phyloP scores from a whole-genome alignment of 116 monocot genomes.

The Dioscorea cayenensis region DNA sequence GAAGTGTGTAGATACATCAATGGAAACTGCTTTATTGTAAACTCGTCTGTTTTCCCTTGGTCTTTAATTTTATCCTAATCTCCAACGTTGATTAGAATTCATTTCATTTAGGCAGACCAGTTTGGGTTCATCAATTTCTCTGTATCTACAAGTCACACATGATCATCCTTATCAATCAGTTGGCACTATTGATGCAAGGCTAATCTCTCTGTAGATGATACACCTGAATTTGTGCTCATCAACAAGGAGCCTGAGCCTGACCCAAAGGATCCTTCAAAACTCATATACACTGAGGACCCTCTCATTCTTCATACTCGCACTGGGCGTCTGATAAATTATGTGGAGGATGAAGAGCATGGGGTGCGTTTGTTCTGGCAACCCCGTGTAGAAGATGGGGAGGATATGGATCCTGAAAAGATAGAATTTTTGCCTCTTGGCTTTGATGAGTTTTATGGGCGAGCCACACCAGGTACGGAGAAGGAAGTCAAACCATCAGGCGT shows the following conservation, averaged over 20 bases:
- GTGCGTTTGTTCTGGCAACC: conserved; percentile 86
- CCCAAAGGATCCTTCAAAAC: conserved; percentile 69
- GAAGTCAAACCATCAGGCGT: conserved; percentile 26
- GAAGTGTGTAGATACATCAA: too few species aligned
- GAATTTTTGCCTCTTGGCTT: conserved; percentile 77
- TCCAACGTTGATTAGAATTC: too few species aligned
- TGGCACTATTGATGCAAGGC: neutral
- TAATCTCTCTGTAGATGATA: conserved; percentile 39
- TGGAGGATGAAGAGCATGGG: conserved; percentile 74
- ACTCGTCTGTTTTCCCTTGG: too few species aligned
- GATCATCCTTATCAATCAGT: neutral
- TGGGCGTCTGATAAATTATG: conserved; percentile 75
- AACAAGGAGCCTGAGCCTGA: conserved; percentile 84
- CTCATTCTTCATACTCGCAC: conserved; percentile 71
- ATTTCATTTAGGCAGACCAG: too few species aligned
- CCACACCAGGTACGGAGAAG: conserved; percentile 22
- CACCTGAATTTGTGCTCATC: conserved; percentile 75
- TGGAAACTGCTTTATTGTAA: too few species aligned
- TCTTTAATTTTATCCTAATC: too few species aligned
- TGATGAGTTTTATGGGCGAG: conserved; percentile 63
- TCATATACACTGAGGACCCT: conserved; percentile 69
- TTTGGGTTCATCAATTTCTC: too few species aligned
- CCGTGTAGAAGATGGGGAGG: conserved; percentile 54
- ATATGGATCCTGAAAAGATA: conserved; percentile 56
- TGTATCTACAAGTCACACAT: too few species aligned